Conservation (phyloP, 2,329 filamentous ascomycete species). For the Diaporthe sp. region DNA sequence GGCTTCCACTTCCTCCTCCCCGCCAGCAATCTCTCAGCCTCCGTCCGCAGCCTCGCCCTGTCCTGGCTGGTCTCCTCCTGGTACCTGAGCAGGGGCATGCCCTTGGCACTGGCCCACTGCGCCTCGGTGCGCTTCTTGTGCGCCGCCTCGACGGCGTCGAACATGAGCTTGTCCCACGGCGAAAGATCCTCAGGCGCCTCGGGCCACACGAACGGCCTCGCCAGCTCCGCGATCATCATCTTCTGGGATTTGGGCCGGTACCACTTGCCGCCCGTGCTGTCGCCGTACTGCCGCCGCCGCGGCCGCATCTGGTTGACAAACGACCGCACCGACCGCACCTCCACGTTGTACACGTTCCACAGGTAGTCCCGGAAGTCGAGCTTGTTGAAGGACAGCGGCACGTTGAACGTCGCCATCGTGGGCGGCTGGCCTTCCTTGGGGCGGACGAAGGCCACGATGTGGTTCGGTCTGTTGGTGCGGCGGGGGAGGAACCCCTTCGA, state of each 20-base stretch:
- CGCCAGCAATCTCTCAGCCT: slow-evolving; percentile 71
- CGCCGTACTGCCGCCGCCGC: slow-evolving; percentile 63
- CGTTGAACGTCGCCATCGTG: slow-evolving; percentile 88
- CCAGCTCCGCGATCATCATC: slow-evolving; percentile 94
- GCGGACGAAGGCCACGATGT: slow-evolving; percentile 82
- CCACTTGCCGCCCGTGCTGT: slow-evolving; percentile 63
- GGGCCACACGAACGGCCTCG: slow-evolving; percentile 89
- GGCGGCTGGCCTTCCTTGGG: slow-evolving; percentile 76
- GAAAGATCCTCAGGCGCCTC: slow-evolving; percentile 68
- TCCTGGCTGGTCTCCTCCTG: slow-evolving; percentile 49
- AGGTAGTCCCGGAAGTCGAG: slow-evolving; percentile 97
- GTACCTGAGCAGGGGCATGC: slow-evolving; percentile 44
- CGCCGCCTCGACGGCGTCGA: slow-evolving; percentile 61
- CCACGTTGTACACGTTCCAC: slow-evolving; percentile 83
- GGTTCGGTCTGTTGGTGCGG: slow-evolving; percentile 74
- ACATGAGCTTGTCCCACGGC: slow-evolving; percentile 73
- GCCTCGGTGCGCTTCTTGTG: slow-evolving; percentile 47
- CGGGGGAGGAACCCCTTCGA: neutral
- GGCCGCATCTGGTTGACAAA: slow-evolving; percentile 77
- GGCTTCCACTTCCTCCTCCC: slow-evolving; percentile 72
- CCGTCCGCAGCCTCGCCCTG: slow-evolving; percentile 57
- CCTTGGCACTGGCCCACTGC: neutral
- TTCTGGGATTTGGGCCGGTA: slow-evolving; percentile 81
- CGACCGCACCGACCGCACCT: slow-evolving; percentile 78
- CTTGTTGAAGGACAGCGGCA: slow-evolving; percentile 94